Evolutionary conservation across 306 rosid genomes (phyloP).

Genomic region (Lathyrus tuberosus): DNA sequence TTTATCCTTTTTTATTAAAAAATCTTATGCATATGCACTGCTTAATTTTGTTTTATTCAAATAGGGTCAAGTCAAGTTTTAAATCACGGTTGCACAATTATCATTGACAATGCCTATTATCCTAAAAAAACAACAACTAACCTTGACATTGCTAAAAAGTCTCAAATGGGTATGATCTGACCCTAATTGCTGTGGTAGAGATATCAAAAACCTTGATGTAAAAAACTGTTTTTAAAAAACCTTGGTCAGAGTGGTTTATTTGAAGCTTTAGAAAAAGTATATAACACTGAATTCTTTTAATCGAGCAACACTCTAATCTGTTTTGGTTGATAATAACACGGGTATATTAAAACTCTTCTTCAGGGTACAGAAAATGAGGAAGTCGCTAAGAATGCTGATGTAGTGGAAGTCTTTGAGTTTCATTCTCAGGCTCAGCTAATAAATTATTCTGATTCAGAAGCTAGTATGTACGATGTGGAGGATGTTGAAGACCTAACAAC

Average conservation of each 20-base stretch:
- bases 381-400: constrained; percentile 34
- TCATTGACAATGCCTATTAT: neutral
- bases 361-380: constrained; percentile 37
- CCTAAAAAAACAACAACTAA: neutral
- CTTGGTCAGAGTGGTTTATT: constrained; percentile 8
- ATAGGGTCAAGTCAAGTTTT: neutral
- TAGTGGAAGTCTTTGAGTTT: constrained; percentile 44
- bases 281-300: constrained; percentile 14
- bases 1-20: neutral
- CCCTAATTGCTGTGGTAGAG: neutral
- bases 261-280: neutral
- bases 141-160: neutral
- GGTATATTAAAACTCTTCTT: constrained; percentile 33
- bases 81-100: neutral
- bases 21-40: neutral
- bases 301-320: constrained; percentile 2
- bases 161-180: neutral
- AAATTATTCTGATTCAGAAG: constrained; percentile 41
- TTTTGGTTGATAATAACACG: constrained; percentile 23
- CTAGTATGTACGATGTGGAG: constrained; percentile 33
- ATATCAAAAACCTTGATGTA: neutral
- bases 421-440: constrained; percentile 41
- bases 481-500: constrained; percentile 42
- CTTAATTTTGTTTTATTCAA: neutral
- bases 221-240: neutral